A percentile compares a stretch with the other conserved stretches of the same genome.
Evolutionary conservation across 73 alveolate species (phyloP).

Genomic region (Urostyla sp.): DNA sequence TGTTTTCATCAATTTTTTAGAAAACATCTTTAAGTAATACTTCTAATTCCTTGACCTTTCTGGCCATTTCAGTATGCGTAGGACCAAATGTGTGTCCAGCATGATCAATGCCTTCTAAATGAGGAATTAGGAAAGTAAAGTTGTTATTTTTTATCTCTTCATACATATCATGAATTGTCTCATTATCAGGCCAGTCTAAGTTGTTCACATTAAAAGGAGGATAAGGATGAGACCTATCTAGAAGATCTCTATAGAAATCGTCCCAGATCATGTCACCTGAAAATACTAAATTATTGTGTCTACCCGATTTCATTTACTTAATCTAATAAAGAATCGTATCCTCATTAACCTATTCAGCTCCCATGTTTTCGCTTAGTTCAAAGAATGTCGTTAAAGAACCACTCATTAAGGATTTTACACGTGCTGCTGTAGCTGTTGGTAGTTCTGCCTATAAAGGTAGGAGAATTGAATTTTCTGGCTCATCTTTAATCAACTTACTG

Average conservation of each 20-base stretch:
- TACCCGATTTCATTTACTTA: neutral
- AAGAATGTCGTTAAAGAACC: slow-evolving; percentile 71
- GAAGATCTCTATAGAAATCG: slow-evolving; percentile 36
- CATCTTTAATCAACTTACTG: neutral
- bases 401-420: slow-evolving; percentile 58
- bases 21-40: slow-evolving; percentile 23
- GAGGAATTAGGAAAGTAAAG: slow-evolving; percentile 38
- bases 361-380: slow-evolving; percentile 62
- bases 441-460: neutral
- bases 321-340: neutral
- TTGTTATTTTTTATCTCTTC: neutral
- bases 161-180: neutral
- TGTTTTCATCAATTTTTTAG: slow-evolving; percentile 34
- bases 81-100: slow-evolving; percentile 65
- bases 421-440: slow-evolving; percentile 66
- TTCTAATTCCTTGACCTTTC: slow-evolving; percentile 51
- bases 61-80: neutral
- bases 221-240: slow-evolving; percentile 31
- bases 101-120: slow-evolving; percentile 75
- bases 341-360: neutral
- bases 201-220: slow-evolving; percentile 62
- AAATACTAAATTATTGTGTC: slow-evolving; percentile 16
- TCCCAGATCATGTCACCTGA: slow-evolving; percentile 77
- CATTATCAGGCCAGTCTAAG: slow-evolving; percentile 66
- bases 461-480: neutral